These are phyloP conservation scores for Blastobotrys ciferrii DNA, from an alignment of 1,139 yeast genomes.

Conservation along the genomic window DNA sequence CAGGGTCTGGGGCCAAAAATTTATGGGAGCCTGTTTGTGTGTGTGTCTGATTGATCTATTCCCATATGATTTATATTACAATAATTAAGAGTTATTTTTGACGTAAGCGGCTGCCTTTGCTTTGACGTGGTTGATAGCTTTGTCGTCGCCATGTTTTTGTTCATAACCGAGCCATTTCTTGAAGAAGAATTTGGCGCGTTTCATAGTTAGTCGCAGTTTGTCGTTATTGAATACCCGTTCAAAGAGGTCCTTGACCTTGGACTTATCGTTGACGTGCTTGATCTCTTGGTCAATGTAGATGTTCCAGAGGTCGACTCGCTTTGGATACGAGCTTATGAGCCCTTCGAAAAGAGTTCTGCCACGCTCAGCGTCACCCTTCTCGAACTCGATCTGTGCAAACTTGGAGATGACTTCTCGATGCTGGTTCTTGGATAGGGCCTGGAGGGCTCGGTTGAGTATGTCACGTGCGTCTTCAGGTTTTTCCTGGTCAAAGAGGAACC, in stretches of 20 bases:
- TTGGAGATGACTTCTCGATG: constrained; percentile 82
- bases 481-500: constrained; percentile 59
- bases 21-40: too few relatives aligned
- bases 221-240: constrained; percentile 60
- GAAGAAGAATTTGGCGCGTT: constrained; percentile 93
- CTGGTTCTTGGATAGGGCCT: constrained; percentile 66
- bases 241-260: constrained; percentile 68
- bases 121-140: constrained; percentile 78
- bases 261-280: constrained; percentile 52
- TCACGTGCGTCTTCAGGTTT: constrained; percentile 61
- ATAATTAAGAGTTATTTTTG: constrained; percentile 11
- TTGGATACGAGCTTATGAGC: constrained; percentile 82
- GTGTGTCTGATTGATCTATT: neutral
- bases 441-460: constrained; percentile 69
- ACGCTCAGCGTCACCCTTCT: constrained; percentile 86
- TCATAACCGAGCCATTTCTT: constrained; percentile 87
- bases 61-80: neutral
- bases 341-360: constrained; percentile 96
- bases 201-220: constrained; percentile 67
- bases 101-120: constrained; percentile 87
- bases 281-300: constrained; percentile 92
- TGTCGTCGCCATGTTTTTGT: constrained; percentile 64
- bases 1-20: too few relatives aligned
- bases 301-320: constrained; percentile 91
- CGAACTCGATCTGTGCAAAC: constrained; percentile 85